These are phyloP conservation scores for Tylopilus cervinicoccineus DNA, from an alignment of 768 basidiomycete genomes.

Conservation along the genomic window DNA sequence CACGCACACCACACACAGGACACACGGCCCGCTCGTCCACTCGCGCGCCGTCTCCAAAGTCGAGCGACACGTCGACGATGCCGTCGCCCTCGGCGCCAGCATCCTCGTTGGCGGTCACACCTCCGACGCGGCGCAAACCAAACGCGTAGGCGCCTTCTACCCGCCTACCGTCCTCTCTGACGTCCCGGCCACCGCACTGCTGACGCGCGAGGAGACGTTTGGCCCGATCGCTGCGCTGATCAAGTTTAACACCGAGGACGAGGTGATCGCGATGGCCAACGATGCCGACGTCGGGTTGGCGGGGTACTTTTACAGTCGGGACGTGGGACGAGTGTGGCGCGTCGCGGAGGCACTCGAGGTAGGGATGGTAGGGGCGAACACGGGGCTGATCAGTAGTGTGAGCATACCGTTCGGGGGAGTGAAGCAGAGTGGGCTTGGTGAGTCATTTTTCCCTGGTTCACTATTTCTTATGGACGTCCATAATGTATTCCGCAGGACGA, in stretches of 20 bases:
- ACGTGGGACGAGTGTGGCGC: slow-evolving; percentile 87
- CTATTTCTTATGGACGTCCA: neutral
- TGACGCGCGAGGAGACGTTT: slow-evolving; percentile 90
- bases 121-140: slow-evolving; percentile 36
- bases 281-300: slow-evolving; percentile 80
- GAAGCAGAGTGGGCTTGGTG: slow-evolving; percentile 79
- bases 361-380: slow-evolving; percentile 88
- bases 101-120: slow-evolving; percentile 86
- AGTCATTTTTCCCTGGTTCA: slow-evolving; percentile 12
- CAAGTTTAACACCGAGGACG: slow-evolving; percentile 92
- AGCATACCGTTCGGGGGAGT: slow-evolving; percentile 87
- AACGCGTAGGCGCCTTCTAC: slow-evolving; percentile 58
- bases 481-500: slow-evolving; percentile 42
- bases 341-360: slow-evolving; percentile 94
- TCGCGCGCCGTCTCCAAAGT: slow-evolving; percentile 83
- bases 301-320: slow-evolving; percentile 89
- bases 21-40: slow-evolving; percentile 96
- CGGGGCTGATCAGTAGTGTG: slow-evolving; percentile 73
- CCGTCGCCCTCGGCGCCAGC: slow-evolving; percentile 79
- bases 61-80: slow-evolving; percentile 81
- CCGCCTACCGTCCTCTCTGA: slow-evolving; percentile 86
- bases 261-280: slow-evolving; percentile 86
- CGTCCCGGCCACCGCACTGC: slow-evolving; percentile 61
- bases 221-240: slow-evolving; percentile 86
- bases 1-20: slow-evolving; percentile 40